These are phyloP conservation scores for Salisapilia sapeloensis DNA, from an alignment of 352 stramenopile genomes.

Conservation along the genomic window DNA sequence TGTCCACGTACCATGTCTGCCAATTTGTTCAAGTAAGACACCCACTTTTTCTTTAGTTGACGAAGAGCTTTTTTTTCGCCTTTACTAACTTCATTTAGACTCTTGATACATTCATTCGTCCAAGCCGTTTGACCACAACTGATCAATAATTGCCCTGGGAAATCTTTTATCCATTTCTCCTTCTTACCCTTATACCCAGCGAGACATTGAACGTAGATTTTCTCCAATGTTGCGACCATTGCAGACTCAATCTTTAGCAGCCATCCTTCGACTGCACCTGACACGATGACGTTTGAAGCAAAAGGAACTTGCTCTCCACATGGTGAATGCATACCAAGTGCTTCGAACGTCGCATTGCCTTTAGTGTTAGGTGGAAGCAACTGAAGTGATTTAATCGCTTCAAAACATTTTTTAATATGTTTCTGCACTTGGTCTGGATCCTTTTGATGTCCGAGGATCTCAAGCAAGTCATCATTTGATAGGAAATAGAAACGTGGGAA, in stretches of 20 bases:
- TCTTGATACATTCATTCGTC: constrained; percentile 89
- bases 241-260: constrained; percentile 64
- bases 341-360: constrained; percentile 78
- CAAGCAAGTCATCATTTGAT: constrained; percentile 78
- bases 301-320: constrained; percentile 80
- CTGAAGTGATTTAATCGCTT: constrained; percentile 73
- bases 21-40: constrained; percentile 87
- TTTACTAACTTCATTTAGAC: constrained; percentile 78
- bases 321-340: constrained; percentile 78
- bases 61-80: constrained; percentile 86
- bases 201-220: constrained; percentile 73
- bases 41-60: constrained; percentile 88
- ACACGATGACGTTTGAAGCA: constrained; percentile 71
- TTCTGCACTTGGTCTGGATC: constrained; percentile 81
- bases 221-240: constrained; percentile 76
- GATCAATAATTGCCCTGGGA: constrained; percentile 85
- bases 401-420: constrained; percentile 87
- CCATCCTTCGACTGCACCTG: constrained; percentile 85
- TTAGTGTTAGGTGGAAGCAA: constrained; percentile 41
- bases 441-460: constrained; percentile 78
- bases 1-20: constrained; percentile 86
- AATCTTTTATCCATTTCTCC: constrained; percentile 92
- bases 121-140: constrained; percentile 85
- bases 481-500: constrained; percentile 82
- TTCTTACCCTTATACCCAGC: constrained; percentile 86